These are phyloP conservation scores for Cydonia oblonga DNA, from an alignment of 331 rosid genomes.

Conservation along the genomic window DNA sequence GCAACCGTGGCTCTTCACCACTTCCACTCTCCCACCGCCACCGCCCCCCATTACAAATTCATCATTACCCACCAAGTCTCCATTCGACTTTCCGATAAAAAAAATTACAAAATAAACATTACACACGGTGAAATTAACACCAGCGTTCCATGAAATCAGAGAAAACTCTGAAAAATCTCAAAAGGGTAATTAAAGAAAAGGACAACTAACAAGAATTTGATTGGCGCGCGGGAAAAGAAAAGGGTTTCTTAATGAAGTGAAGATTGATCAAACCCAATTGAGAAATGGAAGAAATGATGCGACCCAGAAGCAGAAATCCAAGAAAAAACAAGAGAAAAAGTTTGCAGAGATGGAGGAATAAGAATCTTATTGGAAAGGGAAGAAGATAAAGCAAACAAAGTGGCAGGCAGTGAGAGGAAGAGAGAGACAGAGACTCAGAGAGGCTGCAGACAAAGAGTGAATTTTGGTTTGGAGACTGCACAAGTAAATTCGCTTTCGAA, in stretches of 20 bases:
- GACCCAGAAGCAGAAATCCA: conserved; percentile 10
- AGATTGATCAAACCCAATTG: conserved; percentile 7
- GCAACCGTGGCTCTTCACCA: conserved; percentile 67
- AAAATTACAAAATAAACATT: background rate
- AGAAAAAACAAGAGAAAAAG: background rate
- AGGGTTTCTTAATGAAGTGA: background rate
- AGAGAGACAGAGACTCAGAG: conserved; percentile 12
- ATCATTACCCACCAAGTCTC: conserved; percentile 19
- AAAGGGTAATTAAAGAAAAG: background rate
- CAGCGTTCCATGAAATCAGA: background rate
- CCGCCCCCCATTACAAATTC: conserved; percentile 34
- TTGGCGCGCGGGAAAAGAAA: conserved; percentile 16
- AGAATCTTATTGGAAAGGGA: conserved; percentile 9
- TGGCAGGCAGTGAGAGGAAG: background rate
- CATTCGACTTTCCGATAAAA: background rate
- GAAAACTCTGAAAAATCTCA: conserved; percentile 2
- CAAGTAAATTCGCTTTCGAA: conserved; percentile 4
- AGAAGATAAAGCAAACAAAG: conserved; percentile 7
- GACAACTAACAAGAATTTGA: background rate
- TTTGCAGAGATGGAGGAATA: conserved; percentile 4
- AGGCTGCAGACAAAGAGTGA: conserved; percentile 41
- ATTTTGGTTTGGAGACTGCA: conserved; percentile 22
- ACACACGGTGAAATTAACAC: background rate
- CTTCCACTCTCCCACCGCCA: conserved; percentile 53
- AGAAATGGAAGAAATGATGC: conserved; percentile 1